Evolutionary conservation across 345 rosid genomes (phyloP).

Genomic region (Hibiscus trionum): DNA sequence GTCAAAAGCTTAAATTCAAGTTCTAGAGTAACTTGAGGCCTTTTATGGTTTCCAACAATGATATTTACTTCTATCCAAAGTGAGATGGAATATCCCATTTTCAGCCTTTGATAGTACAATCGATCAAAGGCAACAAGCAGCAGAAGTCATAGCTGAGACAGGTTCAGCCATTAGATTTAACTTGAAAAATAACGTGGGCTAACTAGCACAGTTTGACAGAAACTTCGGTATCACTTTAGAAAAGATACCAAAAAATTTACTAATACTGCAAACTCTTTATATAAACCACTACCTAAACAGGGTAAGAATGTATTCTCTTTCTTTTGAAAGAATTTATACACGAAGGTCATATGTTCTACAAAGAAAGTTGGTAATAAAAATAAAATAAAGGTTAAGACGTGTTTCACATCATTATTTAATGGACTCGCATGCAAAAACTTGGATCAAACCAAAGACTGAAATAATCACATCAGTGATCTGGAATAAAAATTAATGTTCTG

Average conservation of each 20-base stretch:
- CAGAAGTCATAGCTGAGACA: neutral
- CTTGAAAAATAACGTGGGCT: neutral
- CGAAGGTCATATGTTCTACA: neutral
- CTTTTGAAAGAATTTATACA: neutral
- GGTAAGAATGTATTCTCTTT: neutral
- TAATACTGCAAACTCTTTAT: neutral
- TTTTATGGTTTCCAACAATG: neutral
- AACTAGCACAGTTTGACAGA: neutral
- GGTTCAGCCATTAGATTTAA: neutral
- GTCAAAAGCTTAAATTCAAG: neutral
- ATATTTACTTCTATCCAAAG: neutral
- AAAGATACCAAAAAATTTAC: neutral
- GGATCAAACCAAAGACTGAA: neutral
- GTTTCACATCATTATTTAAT: neutral
- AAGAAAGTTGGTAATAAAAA: neutral
- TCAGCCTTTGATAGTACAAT: neutral
- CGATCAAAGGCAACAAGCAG: constrained; percentile 1
- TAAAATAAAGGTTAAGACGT: neutral
- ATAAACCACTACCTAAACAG: neutral
- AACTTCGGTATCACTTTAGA: neutral
- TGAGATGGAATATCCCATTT: neutral
- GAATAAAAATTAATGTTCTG: neutral
- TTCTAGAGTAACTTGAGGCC: neutral
- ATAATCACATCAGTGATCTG: neutral
- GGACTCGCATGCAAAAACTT: neutral